Conservation (phyloP, 1,139 yeast genomes). For the Candida tetrigidarum region DNA sequence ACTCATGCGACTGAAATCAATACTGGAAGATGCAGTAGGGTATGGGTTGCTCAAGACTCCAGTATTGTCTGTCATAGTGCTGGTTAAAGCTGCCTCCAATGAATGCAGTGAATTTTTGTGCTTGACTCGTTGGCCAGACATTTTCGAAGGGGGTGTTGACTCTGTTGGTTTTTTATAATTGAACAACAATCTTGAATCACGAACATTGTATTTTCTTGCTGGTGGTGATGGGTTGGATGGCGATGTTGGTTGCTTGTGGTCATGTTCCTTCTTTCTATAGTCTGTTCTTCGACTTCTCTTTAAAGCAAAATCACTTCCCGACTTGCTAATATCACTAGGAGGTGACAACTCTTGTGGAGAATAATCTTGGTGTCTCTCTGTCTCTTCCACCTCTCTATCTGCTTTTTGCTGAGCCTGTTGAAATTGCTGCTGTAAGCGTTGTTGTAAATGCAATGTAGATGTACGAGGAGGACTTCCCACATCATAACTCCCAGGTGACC, state of each 20-base stretch:
- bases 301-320: conserved; percentile 27
- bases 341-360: conserved; percentile 4
- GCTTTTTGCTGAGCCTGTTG: conserved; percentile 17
- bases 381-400: conserved; percentile 15
- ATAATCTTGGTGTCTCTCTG: conserved; percentile 2
- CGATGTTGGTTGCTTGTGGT: neutral
- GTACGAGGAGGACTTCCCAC: conserved; percentile 13
- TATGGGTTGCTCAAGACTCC: conserved; percentile 9
- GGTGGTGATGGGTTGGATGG: conserved; percentile 10
- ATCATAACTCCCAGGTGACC: conserved; percentile 10
- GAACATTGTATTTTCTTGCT: conserved; percentile 19
- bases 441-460: conserved; percentile 19
- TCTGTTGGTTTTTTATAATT: conserved; percentile 28
- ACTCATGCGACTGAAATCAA: conserved; percentile 11
- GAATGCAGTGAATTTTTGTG: conserved; percentile 6
- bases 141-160: conserved; percentile 1
- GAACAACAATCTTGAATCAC: conserved; percentile 38
- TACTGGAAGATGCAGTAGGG: conserved; percentile 12
- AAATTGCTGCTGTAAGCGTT: conserved; percentile 21
- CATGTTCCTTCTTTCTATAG: conserved; percentile 33
- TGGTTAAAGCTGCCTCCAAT: conserved; percentile 6
- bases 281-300: conserved; percentile 47
- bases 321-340: conserved; percentile 6
- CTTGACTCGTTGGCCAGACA: conserved; percentile 8
- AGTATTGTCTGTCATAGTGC: conserved; percentile 5